Evolutionary conservation across 2,329 filamentous ascomycete genomes (phyloP), one percentile per base, ranked within the genome.

Genomic region (Pseudogymnoascus sp.): DNA sequence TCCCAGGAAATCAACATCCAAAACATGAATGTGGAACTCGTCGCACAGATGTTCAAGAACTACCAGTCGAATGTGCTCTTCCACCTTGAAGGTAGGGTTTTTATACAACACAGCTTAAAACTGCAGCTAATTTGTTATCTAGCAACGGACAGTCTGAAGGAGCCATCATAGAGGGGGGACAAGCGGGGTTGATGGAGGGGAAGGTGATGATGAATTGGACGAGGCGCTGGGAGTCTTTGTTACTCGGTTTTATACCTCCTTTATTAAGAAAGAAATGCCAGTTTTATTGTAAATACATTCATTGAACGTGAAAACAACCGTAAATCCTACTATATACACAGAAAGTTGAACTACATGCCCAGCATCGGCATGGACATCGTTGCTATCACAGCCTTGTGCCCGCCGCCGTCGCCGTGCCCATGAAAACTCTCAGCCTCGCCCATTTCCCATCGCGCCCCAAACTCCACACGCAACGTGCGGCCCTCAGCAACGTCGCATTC

Each of bases 21-120:
- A 70, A 99, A 97, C 74, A 97, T 97, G 92, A 96, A 99, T 72
- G 91, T 97, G 36, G 94, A 97, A 77, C 82, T 97, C 2, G 94
- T 97, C 4, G 92, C 93, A 0, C 93, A 97, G 73, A 99, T 99
- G 94, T 99, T 97, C 81, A 97, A 97, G 79, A 99, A 97, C 76
- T 99, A 99, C 74, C 92, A 97, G 74, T 96, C 92, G 9, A 99
- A 97, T 69, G 93, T 97, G 12, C 78, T 97, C 5, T 97, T 99
- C 74, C 94, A 99, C 70, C 81, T 99, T 5, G 94, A 97, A 86
- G 94, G 94, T 95, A 79, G 16, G n/a, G 16, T 3, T 7, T 12
- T 3, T 14, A 18, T 25, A 57, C 3, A 18, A 11, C 38, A 35
- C 14, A 60, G 61, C 60, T 33, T 41, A 61, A 62, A 54, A 66